phyloP scores from a whole-genome alignment of 2,329 filamentous ascomycete genomes.

The Fusarium devonianum region DNA sequence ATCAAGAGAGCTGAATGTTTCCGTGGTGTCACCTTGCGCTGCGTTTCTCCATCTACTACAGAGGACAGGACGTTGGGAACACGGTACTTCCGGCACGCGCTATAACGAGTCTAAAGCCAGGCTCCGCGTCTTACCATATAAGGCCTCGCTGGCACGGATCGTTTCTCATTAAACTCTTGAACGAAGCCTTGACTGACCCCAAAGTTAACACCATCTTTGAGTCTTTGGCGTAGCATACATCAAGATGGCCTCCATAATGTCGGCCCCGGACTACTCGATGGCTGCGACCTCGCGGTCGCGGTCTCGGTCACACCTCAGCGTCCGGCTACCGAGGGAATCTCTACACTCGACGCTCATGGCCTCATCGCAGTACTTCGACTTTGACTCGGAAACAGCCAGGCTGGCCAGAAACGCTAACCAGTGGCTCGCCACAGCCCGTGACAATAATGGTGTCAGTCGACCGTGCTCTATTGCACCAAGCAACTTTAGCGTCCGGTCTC shows the following conservation, averaged over 20 bases:
- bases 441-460: conserved; percentile 36
- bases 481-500: conserved; percentile 32
- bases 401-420: conserved; percentile 32
- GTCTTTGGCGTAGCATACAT: background rate
- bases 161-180: too few species aligned
- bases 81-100: background rate
- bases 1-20: conserved; percentile 7
- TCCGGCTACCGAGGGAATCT: conserved; percentile 37
- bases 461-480: conserved; percentile 36
- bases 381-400: conserved; percentile 35
- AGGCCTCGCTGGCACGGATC: background rate
- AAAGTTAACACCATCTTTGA: background rate
- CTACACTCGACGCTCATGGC: conserved; percentile 35
- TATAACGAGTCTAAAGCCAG: conserved; percentile 16
- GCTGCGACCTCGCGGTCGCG: conserved; percentile 33
- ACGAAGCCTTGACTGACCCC: too few species aligned
- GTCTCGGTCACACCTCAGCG: conserved; percentile 36
- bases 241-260: conserved; percentile 42
- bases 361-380: conserved; percentile 38
- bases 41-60: background rate
- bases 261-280: conserved; percentile 41
- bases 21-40: conserved; percentile 14
- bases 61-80: background rate
- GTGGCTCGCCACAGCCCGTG: conserved; percentile 38
- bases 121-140: background rate